These are phyloP conservation scores for Asclepias syriaca DNA, from an alignment of 257 asterid genomes.

Conservation along the genomic window DNA sequence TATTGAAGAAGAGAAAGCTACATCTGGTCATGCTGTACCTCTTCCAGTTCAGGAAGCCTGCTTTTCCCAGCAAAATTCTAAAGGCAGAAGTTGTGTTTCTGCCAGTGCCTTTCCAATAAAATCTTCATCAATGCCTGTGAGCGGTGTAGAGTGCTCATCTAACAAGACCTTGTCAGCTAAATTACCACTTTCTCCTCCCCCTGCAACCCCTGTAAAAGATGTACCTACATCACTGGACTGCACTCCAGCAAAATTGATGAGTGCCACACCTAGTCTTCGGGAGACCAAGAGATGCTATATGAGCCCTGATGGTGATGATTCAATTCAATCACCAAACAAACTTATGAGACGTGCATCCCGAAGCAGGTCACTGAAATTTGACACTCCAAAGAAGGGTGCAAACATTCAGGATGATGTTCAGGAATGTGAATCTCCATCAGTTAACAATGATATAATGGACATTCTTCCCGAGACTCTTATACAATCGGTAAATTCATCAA, in stretches of 20 bases:
- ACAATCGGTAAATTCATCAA: conserved; percentile 49
- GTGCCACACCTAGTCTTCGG: conserved; percentile 52
- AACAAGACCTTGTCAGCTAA: neutral
- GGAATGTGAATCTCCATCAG: conserved; percentile 19
- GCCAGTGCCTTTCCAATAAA: conserved; percentile 1
- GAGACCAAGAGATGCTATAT: conserved; percentile 60
- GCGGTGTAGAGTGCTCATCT: conserved; percentile 2
- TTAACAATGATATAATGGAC: conserved; percentile 35
- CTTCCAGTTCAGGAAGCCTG: conserved; percentile 9
- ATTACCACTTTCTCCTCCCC: conserved; percentile 13
- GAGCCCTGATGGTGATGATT: conserved; percentile 64
- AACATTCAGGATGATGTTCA: conserved; percentile 24
- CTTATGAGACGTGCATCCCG: conserved; percentile 60
- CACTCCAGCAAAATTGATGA: conserved; percentile 59
- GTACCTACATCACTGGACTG: conserved; percentile 36
- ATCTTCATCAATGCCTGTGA: neutral
- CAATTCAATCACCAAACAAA: conserved; percentile 40
- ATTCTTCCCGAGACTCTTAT: conserved; percentile 56
- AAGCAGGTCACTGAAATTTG: conserved; percentile 64
- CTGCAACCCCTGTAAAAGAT: conserved; percentile 55
- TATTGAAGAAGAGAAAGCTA: conserved; percentile 16
- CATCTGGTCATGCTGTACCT: conserved; percentile 17
- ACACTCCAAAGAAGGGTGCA: conserved; percentile 57
- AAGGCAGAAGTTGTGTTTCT: conserved; percentile 8
- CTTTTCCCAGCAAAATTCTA: neutral